Evolutionary conservation across 345 rosid genomes (phyloP).

Genomic region (Linum trigynum): DNA sequence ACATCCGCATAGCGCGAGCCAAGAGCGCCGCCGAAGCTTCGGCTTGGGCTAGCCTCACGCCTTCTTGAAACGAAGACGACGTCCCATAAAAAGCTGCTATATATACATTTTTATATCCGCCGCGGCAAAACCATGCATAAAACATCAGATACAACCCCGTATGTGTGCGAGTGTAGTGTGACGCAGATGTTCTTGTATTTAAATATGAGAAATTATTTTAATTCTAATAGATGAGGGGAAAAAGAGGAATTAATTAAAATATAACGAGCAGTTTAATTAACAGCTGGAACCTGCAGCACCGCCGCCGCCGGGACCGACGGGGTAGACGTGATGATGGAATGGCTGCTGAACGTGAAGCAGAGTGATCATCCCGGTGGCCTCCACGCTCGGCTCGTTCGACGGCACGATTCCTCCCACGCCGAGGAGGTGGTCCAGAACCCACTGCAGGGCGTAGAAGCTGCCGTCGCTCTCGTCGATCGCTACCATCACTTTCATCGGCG

Average conservation of each 20-base stretch:
- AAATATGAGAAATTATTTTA: too few species aligned
- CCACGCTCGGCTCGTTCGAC: slow-evolving; percentile 13
- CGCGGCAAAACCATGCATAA: too few species aligned
- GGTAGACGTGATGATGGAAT: slow-evolving; percentile 26
- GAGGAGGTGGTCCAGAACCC: slow-evolving; percentile 42
- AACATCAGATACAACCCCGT: too few species aligned
- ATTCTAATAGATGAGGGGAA: background rate
- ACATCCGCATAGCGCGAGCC: slow-evolving; percentile 46
- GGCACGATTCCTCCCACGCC: background rate
- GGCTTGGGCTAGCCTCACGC: slow-evolving; percentile 46
- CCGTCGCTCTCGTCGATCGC: slow-evolving; percentile 57
- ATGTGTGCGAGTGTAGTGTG: too few species aligned
- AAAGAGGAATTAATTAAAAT: background rate
- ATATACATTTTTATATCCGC: background rate
- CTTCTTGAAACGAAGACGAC: slow-evolving; percentile 25
- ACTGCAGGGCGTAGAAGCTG: slow-evolving; percentile 53
- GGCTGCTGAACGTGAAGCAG: slow-evolving; percentile 55
- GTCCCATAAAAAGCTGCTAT: slow-evolving; percentile 29
- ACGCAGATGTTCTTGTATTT: too few species aligned
- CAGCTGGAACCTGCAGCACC: slow-evolving; percentile 12
- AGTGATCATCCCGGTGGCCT: slow-evolving; percentile 28
- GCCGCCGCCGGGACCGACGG: slow-evolving; percentile 44
- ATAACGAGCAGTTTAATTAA: background rate
- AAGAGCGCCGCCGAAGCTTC: slow-evolving; percentile 43
- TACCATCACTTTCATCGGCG: slow-evolving; percentile 38